phyloP scores from a whole-genome alignment of 83 land plant genomes.

The Diphasiastrum complanatum region DNA sequence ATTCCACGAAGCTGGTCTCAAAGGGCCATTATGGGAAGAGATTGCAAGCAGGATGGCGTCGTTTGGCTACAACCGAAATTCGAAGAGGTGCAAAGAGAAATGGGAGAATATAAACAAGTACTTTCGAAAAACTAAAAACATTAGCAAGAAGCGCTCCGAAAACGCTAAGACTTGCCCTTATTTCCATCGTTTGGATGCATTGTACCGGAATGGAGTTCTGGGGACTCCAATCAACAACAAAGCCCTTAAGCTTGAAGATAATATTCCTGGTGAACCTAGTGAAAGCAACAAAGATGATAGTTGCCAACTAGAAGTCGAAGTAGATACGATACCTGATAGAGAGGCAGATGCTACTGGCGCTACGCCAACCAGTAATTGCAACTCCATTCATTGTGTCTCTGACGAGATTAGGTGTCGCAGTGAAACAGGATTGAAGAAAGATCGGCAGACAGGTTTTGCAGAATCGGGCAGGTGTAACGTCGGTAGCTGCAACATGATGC shows the following conservation, averaged over 20 bases:
- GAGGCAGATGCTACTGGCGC: too few relatives aligned
- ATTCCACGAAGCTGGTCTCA: constrained; percentile 77
- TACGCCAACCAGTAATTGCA: too few relatives aligned
- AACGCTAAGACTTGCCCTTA: constrained; percentile 93
- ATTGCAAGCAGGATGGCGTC: constrained; percentile 59
- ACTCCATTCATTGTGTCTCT: too few relatives aligned
- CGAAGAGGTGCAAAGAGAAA: constrained; percentile 85
- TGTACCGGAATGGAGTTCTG: constrained; percentile 47
- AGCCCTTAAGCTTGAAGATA: constrained; percentile 1
- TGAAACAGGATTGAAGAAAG: too few relatives aligned
- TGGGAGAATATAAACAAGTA: constrained; percentile 75
- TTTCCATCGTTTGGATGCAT: constrained; percentile 65
- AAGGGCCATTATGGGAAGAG: constrained; percentile 89
- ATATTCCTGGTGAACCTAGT: constrained; percentile 22
- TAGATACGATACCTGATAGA: too few relatives aligned
- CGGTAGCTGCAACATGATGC: too few relatives aligned
- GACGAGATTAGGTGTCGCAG: too few relatives aligned
- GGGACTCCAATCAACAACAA: constrained; percentile 16
- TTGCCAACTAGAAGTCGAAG: too few relatives aligned
- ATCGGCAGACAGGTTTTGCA: too few relatives aligned
- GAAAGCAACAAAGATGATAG: constrained; percentile 15
- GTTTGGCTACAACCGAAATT: constrained; percentile 59
- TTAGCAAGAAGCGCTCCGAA: constrained; percentile 72
- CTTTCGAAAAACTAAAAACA: constrained; percentile 30
- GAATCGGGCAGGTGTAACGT: too few relatives aligned